Base-by-base conservation (phyloP, 768 basidiomycete genomes). In the Tulasnella sp. region DNA sequence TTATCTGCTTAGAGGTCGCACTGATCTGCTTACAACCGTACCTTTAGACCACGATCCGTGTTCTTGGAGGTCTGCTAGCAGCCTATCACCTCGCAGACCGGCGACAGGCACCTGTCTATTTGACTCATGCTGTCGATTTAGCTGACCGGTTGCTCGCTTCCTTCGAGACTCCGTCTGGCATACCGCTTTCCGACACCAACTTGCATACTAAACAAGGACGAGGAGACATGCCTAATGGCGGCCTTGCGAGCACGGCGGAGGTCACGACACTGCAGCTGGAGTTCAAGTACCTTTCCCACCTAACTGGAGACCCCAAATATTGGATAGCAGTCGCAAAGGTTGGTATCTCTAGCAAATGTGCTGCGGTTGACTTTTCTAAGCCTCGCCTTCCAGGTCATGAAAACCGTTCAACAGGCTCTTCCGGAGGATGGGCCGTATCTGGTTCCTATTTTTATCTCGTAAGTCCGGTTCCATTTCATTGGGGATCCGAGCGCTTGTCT, bases 201-300 rank as follows among this genome's bases (percentile, higher is more conserved):
- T 87, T 98, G 23, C 89, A 86, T 0, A 84, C 85, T 73, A 84
- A 87, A 15, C 81, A 88, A 80, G 95, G 92, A 0, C 86, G 91
- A 6, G 86, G 88, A 0, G 90, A 93, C 78, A 79, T 67, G 0
- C 90, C 91, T 77, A 90, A 90, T 79, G 85, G 86, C 3, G 89
- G 88, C 0, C 84, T 92, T 18, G 89, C 92, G 71, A 92, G 91
- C 81, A 91, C 93, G 15, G 93, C 96, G 0, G 96, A 98, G 83
- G 91, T 90, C n/a, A 89, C 91, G 10, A 96, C 94, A 0, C 85
- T 97, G 32, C 95, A 98, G 83, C 88, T 99, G 26, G 96, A 98
- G 84, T 90, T 98, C 82, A 89, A 91, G 80, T 97, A 98, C 83
- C 86, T 99, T n/a, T 90, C 90, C 73, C 83, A 90, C 79, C 83